Conservation (phyloP, 306 rosid genomes). For the Myrica gale region DNA sequence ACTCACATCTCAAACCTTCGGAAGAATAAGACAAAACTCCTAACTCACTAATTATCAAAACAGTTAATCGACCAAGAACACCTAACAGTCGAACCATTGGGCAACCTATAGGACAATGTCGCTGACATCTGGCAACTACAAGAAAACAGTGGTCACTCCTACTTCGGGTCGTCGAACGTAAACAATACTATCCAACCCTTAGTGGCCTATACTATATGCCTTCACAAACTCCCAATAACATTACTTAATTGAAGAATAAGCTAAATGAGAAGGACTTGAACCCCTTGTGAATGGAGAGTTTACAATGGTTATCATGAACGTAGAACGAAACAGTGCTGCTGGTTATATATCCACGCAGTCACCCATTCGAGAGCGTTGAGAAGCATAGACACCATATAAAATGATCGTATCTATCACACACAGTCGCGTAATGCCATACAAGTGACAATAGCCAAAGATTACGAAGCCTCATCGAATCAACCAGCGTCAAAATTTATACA, state of each 20-base stretch:
- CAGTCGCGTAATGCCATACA: neutral
- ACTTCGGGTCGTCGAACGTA: neutral
- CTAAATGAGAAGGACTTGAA: neutral
- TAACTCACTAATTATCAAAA: too few relatives aligned
- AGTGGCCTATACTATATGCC: neutral
- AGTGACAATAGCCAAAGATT: neutral
- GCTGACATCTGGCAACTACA: too few relatives aligned
- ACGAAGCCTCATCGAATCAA: neutral
- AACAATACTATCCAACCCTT: neutral
- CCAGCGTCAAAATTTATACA: neutral
- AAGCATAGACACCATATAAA: neutral
- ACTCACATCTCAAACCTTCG: neutral
- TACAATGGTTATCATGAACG: neutral
- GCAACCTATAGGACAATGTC: too few relatives aligned
- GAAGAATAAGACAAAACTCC: neutral
- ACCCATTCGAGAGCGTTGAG: neutral
- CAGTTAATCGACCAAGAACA: too few relatives aligned
- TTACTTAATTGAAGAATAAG: neutral
- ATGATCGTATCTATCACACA: neutral
- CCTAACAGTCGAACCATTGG: too few relatives aligned
- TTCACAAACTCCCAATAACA: neutral
- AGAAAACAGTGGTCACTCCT: too few relatives aligned
- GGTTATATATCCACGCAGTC: neutral
- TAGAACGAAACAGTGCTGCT: neutral
- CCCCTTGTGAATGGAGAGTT: neutral